These are phyloP conservation scores for Solanum virginianum DNA, from an alignment of 257 asterid genomes.

Conservation along the genomic window DNA sequence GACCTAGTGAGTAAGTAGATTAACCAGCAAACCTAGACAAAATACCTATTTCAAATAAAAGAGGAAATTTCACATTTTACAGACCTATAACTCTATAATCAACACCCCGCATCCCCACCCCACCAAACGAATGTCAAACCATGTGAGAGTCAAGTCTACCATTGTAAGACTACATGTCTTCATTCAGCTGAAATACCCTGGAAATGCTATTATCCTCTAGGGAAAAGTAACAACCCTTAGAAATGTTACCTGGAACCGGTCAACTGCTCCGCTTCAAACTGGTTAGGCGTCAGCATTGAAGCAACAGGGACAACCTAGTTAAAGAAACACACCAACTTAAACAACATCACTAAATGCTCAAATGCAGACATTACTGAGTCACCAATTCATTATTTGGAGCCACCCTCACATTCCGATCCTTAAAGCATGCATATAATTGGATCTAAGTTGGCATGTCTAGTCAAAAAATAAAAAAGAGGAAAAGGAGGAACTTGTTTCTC, in stretches of 20 bases:
- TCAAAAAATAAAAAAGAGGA: background rate
- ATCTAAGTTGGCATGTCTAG: background rate
- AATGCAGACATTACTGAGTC: background rate
- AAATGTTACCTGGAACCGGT: slow-evolving; percentile 62
- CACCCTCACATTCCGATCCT: background rate
- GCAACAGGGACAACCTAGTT: slow-evolving; percentile 90
- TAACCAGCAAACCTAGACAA: background rate
- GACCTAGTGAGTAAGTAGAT: background rate
- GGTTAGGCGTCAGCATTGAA: slow-evolving; percentile 96
- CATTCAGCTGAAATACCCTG: background rate
- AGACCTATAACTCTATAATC: background rate
- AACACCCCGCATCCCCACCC: background rate
- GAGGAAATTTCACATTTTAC: background rate
- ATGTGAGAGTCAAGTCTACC: background rate
- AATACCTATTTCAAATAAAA: background rate
- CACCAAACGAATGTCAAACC: background rate
- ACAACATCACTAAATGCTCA: background rate
- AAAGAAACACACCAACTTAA: slow-evolving; percentile 4
- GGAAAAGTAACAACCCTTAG: slow-evolving; percentile 1
- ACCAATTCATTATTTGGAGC: background rate
- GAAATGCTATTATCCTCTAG: background rate
- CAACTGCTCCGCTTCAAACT: slow-evolving; percentile 92
- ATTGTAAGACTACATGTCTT: background rate
- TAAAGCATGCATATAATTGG: background rate
- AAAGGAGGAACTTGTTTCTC: background rate